Evolutionary conservation across 1,284 basidiomycete genomes (phyloP), one percentile per base, ranked within the genome.

Genomic region (Ceratorhiza oryzae-sativae): DNA sequence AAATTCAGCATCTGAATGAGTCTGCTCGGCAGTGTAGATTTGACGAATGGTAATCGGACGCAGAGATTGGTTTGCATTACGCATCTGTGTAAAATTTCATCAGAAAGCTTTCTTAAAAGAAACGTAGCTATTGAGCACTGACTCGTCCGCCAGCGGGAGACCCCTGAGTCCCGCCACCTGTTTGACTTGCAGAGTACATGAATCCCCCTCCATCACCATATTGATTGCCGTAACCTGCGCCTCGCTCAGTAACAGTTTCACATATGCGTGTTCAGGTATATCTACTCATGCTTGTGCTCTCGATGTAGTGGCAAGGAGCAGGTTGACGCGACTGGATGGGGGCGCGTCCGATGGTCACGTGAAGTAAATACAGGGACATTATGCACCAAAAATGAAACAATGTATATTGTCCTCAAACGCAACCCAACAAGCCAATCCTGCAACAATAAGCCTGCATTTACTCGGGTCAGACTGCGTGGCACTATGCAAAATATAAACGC

Each of bases 1-100:
- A 87, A 95, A 96, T 65, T 96, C 93, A 1, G 94, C 90, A 76
- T 98, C 96, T 0, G 90, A 85, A 78, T 97, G 93, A 5, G 89
- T 85, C 82, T 97, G 95, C 39, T 83, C 85, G 1, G 95, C 93
- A 75, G 87, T 86, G 58, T 85, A 77, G 59, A 98, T 84, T 80
- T 97, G 95, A 68, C 89, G 86, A 76, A 95, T 86, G 2, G 93
- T 97, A 55, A 97, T 87, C 4, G 97, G 94, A 55, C 95, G 88
- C 30, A 98, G 80, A 0, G 93, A 90, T 72, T 90, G 87, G 51
- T 70, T 70, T 25, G 55, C 39, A 27, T 70, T 70, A 15, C 67
- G 67, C 1, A 55, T 27, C 67, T 70, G 6, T 68, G 10, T n/a
- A 5, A 68, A 42, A 36, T 18, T 42, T 30, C 1, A 32, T 58